phyloP scores from a whole-genome alignment of 1,284 basidiomycete species.

The Tilletia horrida region DNA sequence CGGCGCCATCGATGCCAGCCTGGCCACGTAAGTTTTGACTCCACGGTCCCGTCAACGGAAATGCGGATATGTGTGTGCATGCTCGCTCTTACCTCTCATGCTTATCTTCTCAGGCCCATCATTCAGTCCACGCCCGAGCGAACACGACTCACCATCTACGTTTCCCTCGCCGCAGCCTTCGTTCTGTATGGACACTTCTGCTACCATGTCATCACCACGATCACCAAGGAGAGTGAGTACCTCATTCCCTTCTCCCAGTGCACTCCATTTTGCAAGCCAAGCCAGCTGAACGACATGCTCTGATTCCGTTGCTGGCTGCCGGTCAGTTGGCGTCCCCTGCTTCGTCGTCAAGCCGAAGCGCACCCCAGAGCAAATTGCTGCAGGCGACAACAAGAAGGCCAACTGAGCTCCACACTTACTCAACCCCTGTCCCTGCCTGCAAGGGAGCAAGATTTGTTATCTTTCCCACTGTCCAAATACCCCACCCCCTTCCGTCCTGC shows the following conservation, averaged over 20 bases:
- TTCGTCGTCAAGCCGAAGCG: constrained; percentile 14
- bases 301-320: neutral
- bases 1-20: constrained; percentile 69
- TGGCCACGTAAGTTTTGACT: constrained; percentile 19
- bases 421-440: no score
- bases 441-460: no score
- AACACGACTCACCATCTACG: constrained; percentile 68
- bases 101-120: constrained; percentile 60
- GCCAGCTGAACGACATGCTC: neutral
- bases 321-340: constrained; percentile 15
- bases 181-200: constrained; percentile 72
- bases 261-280: no score
- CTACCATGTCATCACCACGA: constrained; percentile 46
- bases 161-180: constrained; percentile 67
- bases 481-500: no score
- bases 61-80: neutral
- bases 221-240: constrained; percentile 35
- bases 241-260: neutral
- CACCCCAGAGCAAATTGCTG: neutral
- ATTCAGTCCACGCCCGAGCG: constrained; percentile 66
- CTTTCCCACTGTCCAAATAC: no score
- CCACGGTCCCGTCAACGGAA: no score
- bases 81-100: neutral
- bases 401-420: neutral
- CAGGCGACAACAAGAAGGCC: constrained; percentile 6